Percentiles rank a stretch among this genome's conserved stretches.
Evolutionary conservation across 2,329 filamentous ascomycete species (phyloP).

Genomic region (Arthrobotrys sphaeroides): DNA sequence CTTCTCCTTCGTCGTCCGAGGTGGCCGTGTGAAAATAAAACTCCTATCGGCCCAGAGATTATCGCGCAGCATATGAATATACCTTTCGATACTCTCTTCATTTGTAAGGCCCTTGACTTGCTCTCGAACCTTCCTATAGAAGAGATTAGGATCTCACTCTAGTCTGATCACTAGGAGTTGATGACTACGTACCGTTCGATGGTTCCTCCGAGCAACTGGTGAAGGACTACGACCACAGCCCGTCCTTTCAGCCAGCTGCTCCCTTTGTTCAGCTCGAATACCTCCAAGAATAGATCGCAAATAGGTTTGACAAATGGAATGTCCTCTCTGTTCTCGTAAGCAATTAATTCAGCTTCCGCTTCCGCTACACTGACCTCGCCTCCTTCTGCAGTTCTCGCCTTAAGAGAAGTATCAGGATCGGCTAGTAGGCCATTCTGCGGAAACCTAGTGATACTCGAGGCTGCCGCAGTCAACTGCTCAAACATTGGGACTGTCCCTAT

Average conservation of each 20-base stretch:
- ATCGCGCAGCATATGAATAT: slow-evolving; percentile 77
- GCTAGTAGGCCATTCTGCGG: slow-evolving; percentile 20
- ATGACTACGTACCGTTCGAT: slow-evolving; percentile 74
- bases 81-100: slow-evolving; percentile 80
- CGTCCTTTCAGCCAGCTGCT: slow-evolving; percentile 97
- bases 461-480: slow-evolving; percentile 79
- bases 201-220: slow-evolving; percentile 93
- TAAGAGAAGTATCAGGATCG: slow-evolving; percentile 68
- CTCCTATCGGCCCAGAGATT: slow-evolving; percentile 82
- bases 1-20: slow-evolving; percentile 76
- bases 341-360: slow-evolving; percentile 91
- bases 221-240: slow-evolving; percentile 93
- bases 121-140: slow-evolving; percentile 77
- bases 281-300: slow-evolving; percentile 94
- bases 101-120: slow-evolving; percentile 76
- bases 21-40: slow-evolving; percentile 60
- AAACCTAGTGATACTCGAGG: slow-evolving; percentile 42
- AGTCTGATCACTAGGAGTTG: neutral
- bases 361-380: slow-evolving; percentile 64
- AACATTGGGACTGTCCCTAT: slow-evolving; percentile 94
- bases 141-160: neutral
- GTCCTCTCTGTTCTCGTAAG: slow-evolving; percentile 87
- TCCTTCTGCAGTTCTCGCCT: slow-evolving; percentile 63
- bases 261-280: slow-evolving; percentile 91
- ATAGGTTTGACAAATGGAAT: slow-evolving; percentile 99